phyloP scores from a whole-genome alignment of 163 green algal species.

The Chlorella variabilis region DNA sequence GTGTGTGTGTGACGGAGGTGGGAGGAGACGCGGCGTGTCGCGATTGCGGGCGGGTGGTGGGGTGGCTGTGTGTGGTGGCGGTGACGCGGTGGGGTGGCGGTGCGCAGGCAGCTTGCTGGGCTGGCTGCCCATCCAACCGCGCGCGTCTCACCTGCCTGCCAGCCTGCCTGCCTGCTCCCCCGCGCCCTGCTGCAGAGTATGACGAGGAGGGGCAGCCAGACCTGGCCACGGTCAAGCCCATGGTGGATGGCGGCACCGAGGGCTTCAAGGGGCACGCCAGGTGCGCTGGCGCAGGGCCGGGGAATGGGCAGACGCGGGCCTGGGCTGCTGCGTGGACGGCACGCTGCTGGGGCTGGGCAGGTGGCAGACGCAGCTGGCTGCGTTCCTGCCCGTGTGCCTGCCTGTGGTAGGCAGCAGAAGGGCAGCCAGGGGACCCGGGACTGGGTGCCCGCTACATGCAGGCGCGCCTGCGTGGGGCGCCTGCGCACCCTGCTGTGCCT shows the following conservation, averaged over 20 bases:
- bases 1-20: neutral
- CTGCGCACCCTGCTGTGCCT: neutral
- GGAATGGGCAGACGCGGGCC: neutral
- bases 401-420: no score
- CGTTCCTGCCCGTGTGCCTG: no score
- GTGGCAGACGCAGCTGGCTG: no score
- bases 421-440: no score
- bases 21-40: no score
- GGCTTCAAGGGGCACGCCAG: constrained; percentile 97
- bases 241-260: constrained; percentile 98
- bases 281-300: neutral
- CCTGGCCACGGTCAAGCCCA: constrained; percentile 89
- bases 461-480: no score
- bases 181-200: constrained; percentile 68
- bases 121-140: neutral
- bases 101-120: no score
- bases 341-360: no score
- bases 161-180: neutral
- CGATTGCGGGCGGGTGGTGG: no score
- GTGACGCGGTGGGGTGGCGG: neutral
- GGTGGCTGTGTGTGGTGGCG: neutral
- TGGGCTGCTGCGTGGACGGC: neutral
- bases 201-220: constrained; percentile 82
- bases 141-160: neutral
- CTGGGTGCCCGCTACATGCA: no score